Evolutionary conservation across 225 moss, liverwort and hornwort genomes (phyloP).

Genomic region (Anthoceros angustus): DNA sequence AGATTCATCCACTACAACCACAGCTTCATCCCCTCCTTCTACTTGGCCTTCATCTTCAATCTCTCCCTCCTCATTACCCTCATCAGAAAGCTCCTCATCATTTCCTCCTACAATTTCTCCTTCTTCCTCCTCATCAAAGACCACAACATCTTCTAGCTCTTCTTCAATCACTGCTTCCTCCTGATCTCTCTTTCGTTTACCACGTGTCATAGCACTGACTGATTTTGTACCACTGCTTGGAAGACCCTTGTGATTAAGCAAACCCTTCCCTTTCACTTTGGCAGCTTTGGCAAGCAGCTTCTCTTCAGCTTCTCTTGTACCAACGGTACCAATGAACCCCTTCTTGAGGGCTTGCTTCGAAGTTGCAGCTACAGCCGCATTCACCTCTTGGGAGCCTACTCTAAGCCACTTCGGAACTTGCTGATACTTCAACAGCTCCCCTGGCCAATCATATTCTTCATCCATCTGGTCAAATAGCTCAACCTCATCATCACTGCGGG

Average conservation of each 20-base stretch:
- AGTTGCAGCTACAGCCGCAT: constrained; percentile 82
- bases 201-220: background rate
- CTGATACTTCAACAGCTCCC: constrained; percentile 60
- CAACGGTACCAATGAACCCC: constrained; percentile 71
- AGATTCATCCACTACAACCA: constrained; percentile 16
- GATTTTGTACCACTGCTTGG: constrained; percentile 11
- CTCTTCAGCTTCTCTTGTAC: constrained; percentile 87
- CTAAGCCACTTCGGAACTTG: constrained; percentile 85
- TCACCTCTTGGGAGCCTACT: constrained; percentile 84
- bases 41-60: constrained; percentile 23
- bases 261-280: constrained; percentile 35
- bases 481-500: constrained; percentile 80
- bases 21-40: constrained; percentile 9
- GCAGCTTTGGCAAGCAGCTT: constrained; percentile 47
- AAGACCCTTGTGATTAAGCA: constrained; percentile 1
- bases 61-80: constrained; percentile 33
- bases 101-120: constrained; percentile 56
- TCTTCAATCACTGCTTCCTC: constrained; percentile 13
- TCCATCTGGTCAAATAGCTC: constrained; percentile 98
- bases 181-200: constrained; percentile 11
- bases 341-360: constrained; percentile 91
- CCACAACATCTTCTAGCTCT: constrained; percentile 36
- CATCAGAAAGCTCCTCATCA: constrained; percentile 49
- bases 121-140: constrained; percentile 42
- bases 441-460: constrained; percentile 77